Evolutionary conservation across 2,329 filamentous ascomycete species (phyloP).

Genomic region (Daldinia sp.): DNA sequence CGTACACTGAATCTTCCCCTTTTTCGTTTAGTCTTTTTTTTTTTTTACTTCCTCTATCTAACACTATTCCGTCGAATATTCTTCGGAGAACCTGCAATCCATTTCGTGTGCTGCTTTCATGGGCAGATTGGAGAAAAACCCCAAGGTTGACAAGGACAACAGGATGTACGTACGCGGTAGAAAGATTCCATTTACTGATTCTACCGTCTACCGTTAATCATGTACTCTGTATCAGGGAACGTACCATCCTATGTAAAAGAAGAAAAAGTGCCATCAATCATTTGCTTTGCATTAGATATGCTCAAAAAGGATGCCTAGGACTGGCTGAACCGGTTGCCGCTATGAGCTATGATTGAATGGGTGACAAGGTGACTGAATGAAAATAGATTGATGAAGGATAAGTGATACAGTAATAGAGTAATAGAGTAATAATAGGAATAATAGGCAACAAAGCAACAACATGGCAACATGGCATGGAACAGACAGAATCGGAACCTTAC

Average conservation of each 20-base stretch:
- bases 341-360: constrained; percentile 8
- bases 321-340: constrained; percentile 8
- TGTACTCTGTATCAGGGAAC: background rate
- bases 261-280: background rate
- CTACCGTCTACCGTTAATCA: background rate
- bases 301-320: background rate
- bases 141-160: background rate
- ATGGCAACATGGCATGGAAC: constrained; percentile 8
- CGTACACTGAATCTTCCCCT: constrained; percentile 20
- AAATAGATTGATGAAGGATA: background rate
- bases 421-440: constrained; percentile 34
- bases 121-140: background rate
- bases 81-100: constrained; percentile 25
- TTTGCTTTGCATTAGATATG: background rate
- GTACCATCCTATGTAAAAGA: background rate
- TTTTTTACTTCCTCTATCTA: background rate
- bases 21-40: constrained; percentile 17
- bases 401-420: constrained; percentile 6
- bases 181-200: no score
- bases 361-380: background rate
- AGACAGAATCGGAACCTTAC: no score
- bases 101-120: constrained; percentile 21
- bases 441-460: constrained; percentile 29
- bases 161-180: background rate
- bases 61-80: constrained; percentile 11